Base-by-base conservation (phyloP, 441 rosid genomes). In the Gossypium davidsonii region DNA sequence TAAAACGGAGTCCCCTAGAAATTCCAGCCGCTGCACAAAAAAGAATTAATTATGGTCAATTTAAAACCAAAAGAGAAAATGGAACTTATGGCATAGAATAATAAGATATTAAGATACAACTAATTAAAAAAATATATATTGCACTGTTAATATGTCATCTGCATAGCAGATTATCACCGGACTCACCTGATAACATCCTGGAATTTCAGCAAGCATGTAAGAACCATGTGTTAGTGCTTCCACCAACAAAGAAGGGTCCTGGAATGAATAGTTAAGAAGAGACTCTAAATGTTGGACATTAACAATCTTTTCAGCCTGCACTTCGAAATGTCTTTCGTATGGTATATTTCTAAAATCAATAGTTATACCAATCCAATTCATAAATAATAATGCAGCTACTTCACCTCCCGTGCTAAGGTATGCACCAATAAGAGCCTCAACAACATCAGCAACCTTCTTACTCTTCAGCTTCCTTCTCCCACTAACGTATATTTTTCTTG, bases 191-290 rank as follows among this genome's bases (percentile, higher is more conserved):
- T 93, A 95, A 73, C 98, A 93, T 77, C 86, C 85, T 53, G 98
- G 93, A 71, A 91, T 85, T 68, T 91, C 97, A n/a, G 97, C 89
- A 61, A 87, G 75, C 98, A 91, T 90, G 82, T 84, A 93, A 42
- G 99, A 95, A 58, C 97, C 98, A 80, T 95, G 99, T 15, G 97
- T 95, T 74, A 95, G 77, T 53, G 99, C 99, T 80, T 95, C 98
- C 20, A 95, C 87, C 51, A 95, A 77, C 65, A 93, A 78, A 73
- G 92, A 83, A 72, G 85, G 85, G 66, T 95, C 90, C 23, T 57
- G 67, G 69, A 95, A 95, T n/a, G 79, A 73, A 79, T 91, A 91
- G 46, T 81, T 80, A 68, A 95, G 79, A 2, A 93, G 56, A 0
- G 85, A 80, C 81, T 95, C 92, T 6, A 93, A 28, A 71, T 67